These are phyloP conservation scores for Chamaenerion angustifolium DNA, from an alignment of 345 rosid species.

Conservation along the genomic window DNA sequence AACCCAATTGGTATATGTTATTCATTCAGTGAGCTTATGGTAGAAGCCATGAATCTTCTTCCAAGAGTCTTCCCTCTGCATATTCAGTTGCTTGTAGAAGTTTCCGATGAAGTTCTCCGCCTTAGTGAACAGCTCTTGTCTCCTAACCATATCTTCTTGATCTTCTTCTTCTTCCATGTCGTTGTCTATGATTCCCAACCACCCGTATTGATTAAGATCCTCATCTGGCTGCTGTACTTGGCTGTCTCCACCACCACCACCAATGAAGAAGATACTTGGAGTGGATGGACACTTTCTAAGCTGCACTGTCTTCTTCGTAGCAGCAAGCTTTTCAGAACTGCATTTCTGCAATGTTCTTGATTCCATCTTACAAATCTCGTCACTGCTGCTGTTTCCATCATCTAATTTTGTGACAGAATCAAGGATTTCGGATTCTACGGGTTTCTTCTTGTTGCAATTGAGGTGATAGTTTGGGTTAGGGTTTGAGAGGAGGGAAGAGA, in stretches of 20 bases:
- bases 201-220: constrained; percentile 5
- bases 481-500: constrained; percentile 25
- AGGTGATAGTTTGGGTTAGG: constrained; percentile 9
- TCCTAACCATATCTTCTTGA: constrained; percentile 19
- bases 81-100: constrained; percentile 55
- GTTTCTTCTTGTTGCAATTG: neutral
- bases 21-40: constrained; percentile 23
- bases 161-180: constrained; percentile 13
- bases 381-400: neutral
- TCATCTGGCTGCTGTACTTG: constrained; percentile 1
- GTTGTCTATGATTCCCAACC: constrained; percentile 1
- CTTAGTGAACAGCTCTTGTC: constrained; percentile 46
- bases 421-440: too few species aligned
- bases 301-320: constrained; percentile 9
- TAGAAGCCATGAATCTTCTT: constrained; percentile 36
- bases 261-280: constrained; percentile 54
- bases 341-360: constrained; percentile 20
- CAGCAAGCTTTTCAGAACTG: constrained; percentile 17
- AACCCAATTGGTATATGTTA: too few species aligned
- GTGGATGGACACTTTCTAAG: constrained; percentile 38
- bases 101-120: constrained; percentile 51
- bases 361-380: constrained; percentile 8
- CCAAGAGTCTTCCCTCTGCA: constrained; percentile 60
- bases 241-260: constrained; percentile 15
- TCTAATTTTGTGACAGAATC: too few species aligned